These are phyloP conservation scores for Fraxinus ornus DNA, from an alignment of 305 asterid species.

Conservation along the genomic window DNA sequence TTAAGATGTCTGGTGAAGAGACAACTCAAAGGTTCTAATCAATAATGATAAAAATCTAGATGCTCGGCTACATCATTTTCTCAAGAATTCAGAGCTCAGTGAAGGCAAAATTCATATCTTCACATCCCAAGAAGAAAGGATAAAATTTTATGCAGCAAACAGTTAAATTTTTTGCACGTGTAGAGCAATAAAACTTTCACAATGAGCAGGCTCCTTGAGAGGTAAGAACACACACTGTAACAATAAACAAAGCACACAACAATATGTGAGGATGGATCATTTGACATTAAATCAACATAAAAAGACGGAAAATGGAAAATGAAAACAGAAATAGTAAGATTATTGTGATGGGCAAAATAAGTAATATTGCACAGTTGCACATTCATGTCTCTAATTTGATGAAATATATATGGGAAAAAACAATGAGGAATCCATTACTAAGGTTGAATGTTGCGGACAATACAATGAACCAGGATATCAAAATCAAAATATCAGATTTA, in stretches of 20 bases:
- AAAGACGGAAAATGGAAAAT: not conserved
- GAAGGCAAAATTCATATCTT: not conserved
- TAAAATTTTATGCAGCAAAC: not conserved
- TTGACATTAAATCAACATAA: not conserved
- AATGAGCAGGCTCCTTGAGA: not conserved
- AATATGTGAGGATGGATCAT: not conserved
- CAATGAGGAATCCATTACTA: not conserved
- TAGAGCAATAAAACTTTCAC: not conserved
- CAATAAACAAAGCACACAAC: not conserved
- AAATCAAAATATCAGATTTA: not conserved
- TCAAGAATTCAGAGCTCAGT: not conserved
- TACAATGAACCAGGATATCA: not conserved
- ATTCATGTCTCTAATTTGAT: not conserved
- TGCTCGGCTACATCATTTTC: not conserved
- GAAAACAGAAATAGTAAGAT: not conserved
- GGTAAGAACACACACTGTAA: not conserved
- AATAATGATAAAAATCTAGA: slow-evolving; percentile 9
- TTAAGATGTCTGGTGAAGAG: not conserved
- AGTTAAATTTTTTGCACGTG: not conserved
- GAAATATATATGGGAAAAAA: not conserved
- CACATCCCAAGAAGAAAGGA: not conserved
- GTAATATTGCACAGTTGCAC: not conserved
- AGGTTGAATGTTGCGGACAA: not conserved
- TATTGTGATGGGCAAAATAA: not conserved
- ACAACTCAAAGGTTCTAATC: not conserved